Evolutionary conservation across 257 asterid species (phyloP).

Genomic region (Penstemon eatonii): DNA sequence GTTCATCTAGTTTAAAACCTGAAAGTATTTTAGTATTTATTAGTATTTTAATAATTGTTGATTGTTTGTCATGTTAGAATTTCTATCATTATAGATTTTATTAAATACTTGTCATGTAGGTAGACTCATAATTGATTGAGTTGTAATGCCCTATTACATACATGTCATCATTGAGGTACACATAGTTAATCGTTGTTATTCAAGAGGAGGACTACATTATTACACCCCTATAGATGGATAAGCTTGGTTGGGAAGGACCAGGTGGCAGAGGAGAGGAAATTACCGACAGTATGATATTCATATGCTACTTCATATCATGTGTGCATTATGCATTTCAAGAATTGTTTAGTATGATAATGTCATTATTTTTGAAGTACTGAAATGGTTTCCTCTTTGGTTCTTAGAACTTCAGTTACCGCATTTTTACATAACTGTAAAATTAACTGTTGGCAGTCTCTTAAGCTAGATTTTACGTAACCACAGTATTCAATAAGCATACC

Average conservation of each 20-base stretch:
- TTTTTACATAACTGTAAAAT: not conserved
- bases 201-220: not conserved
- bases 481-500: not conserved
- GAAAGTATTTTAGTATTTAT: not conserved
- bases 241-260: constrained; percentile 3
- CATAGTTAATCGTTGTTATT: not conserved
- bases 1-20: not conserved
- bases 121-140: too few relatives aligned
- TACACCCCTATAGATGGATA: not conserved
- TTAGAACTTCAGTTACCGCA: not conserved
- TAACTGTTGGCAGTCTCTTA: not conserved
- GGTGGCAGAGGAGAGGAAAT: constrained; percentile 13
- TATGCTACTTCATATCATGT: not conserved
- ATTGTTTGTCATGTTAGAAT: not conserved
- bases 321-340: not conserved
- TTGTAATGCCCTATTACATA: not conserved
- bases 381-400: not conserved
- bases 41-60: not conserved
- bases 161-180: not conserved
- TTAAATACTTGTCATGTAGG: too few relatives aligned
- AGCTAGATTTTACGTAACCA: constrained; percentile 7
- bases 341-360: not conserved
- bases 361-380: not conserved
- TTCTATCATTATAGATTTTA: not conserved
- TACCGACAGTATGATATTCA: not conserved